These are phyloP conservation scores for Bimuria novae-zelandiae DNA, from an alignment of 2,329 filamentous ascomycete genomes.

Conservation along the genomic window DNA sequence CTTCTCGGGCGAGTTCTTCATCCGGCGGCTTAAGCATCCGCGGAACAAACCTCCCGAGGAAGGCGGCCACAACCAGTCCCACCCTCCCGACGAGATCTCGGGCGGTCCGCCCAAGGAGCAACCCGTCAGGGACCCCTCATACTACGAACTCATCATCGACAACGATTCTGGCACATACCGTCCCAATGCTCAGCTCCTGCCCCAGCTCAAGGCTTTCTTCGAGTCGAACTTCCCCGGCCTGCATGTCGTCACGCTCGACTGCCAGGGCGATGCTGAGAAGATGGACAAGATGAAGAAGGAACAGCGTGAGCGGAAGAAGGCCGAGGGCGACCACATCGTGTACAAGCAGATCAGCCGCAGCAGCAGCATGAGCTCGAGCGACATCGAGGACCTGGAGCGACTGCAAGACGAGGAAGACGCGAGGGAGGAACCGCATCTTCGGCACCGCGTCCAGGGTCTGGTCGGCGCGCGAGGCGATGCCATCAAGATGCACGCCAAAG, in stretches of 20 bases:
- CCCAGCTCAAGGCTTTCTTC: constrained; percentile 72
- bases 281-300: constrained; percentile 75
- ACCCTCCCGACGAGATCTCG: constrained; percentile 58
- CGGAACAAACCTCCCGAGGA: constrained; percentile 45
- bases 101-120: constrained; percentile 49
- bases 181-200: constrained; percentile 77
- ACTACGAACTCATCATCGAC: constrained; percentile 89
- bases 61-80: constrained; percentile 47
- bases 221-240: constrained; percentile 76
- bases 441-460: constrained; percentile 36
- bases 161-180: constrained; percentile 95
- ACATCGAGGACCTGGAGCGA: constrained; percentile 61
- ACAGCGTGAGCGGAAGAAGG: constrained; percentile 76
- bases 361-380: constrained; percentile 58
- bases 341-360: constrained; percentile 58
- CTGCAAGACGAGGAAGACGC: constrained; percentile 32
- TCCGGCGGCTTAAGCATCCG: constrained; percentile 68
- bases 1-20: constrained; percentile 90
- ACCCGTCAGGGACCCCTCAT: constrained; percentile 55
- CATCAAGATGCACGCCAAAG: constrained; percentile 31
- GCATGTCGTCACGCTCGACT: constrained; percentile 74
- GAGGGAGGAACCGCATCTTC: constrained; percentile 27
- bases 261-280: constrained; percentile 70
- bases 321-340: constrained; percentile 56
- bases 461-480: constrained; percentile 28